Conservation (phyloP, 257 asterid genomes). For the Echites panduratus region DNA sequence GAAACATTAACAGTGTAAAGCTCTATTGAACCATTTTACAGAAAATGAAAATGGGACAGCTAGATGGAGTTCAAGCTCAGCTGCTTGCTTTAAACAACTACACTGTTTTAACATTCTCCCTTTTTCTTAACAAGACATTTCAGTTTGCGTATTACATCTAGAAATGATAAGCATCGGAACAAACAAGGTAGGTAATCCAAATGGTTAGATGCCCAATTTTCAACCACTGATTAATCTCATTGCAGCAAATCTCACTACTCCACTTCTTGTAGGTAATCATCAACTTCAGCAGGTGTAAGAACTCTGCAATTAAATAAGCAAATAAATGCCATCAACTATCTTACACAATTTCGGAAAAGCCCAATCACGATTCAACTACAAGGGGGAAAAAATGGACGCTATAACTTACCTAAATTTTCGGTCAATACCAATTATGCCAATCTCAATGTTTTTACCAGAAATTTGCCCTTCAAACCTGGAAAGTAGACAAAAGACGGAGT, state of each 20-base stretch:
- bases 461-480: slow-evolving; percentile 96
- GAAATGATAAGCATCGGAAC: background rate
- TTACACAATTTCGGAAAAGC: background rate
- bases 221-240: background rate
- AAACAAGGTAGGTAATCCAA: background rate
- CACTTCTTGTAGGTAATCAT: slow-evolving; percentile 91
- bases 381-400: background rate
- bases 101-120: background rate
- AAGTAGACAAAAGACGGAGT: background rate
- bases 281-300: slow-evolving; percentile 84
- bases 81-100: background rate
- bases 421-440: slow-evolving; percentile 91
- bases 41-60: background rate
- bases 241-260: slow-evolving; percentile 33
- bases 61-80: no score
- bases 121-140: no score
- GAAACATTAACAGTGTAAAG: background rate
- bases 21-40: background rate
- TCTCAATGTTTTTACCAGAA: slow-evolving; percentile 92
- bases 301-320: slow-evolving; percentile 48
- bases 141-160: background rate
- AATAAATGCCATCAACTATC: slow-evolving; percentile 4
- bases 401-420: slow-evolving; percentile 58
- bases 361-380: background rate
- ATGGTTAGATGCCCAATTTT: background rate